Conservation (phyloP, 371 early-diverging fungal species). For the Massospora cicadina region DNA sequence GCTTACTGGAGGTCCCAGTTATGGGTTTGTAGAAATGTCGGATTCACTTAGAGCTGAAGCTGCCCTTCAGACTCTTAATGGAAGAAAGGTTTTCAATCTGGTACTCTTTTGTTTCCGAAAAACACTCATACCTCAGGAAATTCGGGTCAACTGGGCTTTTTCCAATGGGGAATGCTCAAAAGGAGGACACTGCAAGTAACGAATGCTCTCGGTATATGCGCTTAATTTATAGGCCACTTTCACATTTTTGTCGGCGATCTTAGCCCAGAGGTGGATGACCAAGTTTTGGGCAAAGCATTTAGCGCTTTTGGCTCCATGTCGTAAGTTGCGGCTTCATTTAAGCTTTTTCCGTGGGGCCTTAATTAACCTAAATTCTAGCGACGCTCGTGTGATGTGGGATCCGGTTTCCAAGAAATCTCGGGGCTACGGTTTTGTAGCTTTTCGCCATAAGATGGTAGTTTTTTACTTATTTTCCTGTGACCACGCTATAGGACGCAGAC, state of each 20-base stretch:
- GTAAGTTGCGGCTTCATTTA: conserved; percentile 35
- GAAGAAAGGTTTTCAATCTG: conserved; percentile 39
- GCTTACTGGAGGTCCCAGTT: conserved; percentile 34
- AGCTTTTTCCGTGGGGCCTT: neutral
- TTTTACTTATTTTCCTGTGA: neutral
- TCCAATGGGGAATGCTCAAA: conserved; percentile 25
- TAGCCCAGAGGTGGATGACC: conserved; percentile 57
- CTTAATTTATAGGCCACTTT: conserved; percentile 30
- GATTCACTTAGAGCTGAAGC: conserved; percentile 52
- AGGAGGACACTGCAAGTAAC: conserved; percentile 38
- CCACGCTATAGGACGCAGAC: conserved; percentile 40
- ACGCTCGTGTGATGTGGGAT: conserved; percentile 78
- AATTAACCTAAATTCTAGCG: conserved; percentile 22
- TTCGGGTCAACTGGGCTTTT: conserved; percentile 74
- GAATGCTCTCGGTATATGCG: conserved; percentile 1
- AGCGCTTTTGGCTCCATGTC: conserved; percentile 46
- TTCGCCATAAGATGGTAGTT: conserved; percentile 39
- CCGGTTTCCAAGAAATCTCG: conserved; percentile 56
- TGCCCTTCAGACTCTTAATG: conserved; percentile 59
- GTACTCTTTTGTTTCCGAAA: conserved; percentile 15
- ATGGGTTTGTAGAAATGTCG: conserved; percentile 78
- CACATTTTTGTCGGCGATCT: conserved; percentile 76
- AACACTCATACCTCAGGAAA: conserved; percentile 31
- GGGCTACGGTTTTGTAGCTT: conserved; percentile 70
- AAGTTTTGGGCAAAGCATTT: conserved; percentile 50